Evolutionary conservation across 768 basidiomycete species (phyloP).

Genomic region (Termitomyces sp.): DNA sequence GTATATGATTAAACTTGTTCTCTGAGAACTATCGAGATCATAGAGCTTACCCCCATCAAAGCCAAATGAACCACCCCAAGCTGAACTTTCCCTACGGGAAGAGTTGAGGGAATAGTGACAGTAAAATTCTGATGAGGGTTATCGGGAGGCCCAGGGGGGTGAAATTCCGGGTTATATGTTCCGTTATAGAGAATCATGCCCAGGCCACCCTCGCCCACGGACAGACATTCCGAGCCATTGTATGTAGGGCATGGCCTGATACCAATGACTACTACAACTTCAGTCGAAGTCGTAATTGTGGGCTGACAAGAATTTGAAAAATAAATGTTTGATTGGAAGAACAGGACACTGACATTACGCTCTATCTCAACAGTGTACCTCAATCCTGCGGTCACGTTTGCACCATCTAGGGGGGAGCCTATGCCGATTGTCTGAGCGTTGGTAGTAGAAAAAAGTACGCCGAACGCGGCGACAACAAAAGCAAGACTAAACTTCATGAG

Average conservation of each 20-base stretch:
- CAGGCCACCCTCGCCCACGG: constrained; percentile 25
- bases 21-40: neutral
- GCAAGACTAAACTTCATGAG: too few relatives aligned
- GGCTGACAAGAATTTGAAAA: too few relatives aligned
- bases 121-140: constrained; percentile 44
- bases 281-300: too few relatives aligned
- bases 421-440: too few relatives aligned
- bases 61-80: constrained; percentile 32
- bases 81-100: constrained; percentile 27
- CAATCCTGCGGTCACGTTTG: too few relatives aligned
- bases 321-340: too few relatives aligned
- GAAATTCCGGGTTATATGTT: constrained; percentile 33
- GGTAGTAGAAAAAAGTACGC: too few relatives aligned
- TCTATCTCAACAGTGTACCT: too few relatives aligned
- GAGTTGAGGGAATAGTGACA: constrained; percentile 31
- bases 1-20: too few relatives aligned
- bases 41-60: constrained; percentile 36
- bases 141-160: constrained; percentile 11
- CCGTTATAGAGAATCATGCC: constrained; percentile 46
- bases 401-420: too few relatives aligned
- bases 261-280: constrained; percentile 12
- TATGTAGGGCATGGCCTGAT: constrained; percentile 33
- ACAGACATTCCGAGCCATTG: constrained; percentile 17
- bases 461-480: too few relatives aligned
- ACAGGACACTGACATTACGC: constrained; percentile 20